Base-by-base conservation (phyloP, 192 early-diverging fungal genomes). In the Coemansia sp. region DNA sequence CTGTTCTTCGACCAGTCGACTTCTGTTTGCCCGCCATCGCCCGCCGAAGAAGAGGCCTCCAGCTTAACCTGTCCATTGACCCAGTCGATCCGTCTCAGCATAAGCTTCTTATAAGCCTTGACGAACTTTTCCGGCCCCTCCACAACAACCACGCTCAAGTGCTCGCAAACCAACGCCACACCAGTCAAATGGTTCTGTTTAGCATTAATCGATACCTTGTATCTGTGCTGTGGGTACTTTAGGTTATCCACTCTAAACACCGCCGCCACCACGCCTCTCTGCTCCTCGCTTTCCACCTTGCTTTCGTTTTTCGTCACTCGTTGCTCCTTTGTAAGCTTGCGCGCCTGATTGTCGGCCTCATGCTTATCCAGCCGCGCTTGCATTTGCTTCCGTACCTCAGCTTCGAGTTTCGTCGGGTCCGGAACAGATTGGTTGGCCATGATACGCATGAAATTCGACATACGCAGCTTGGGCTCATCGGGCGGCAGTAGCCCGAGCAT, bases 11-110 rank as follows among this genome's bases (percentile, higher is more conserved):
- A 83, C 19, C 84, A 64, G 31, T 74, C 82, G 14, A 68, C 17
- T n/a, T 38, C 58, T 15, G 32, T 63, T 32, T 81, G 44, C 11
- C 76, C 19, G 23, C 53, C 60, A 11, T 31, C 66, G 29, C 50
- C 42, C 8, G 55, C 25, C n/a, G 15, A 32, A 29, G 76, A 75
- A 3, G 84, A 87, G 4, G 38, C 72, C 4, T 77, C 86, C 29
- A 70, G 70, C 29, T 78, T 75, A 15, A 81, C 68, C 63, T 85
- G 85, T 21, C 62, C 60, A 58, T 74, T 66, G 17, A 68, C 82
- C 98, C 98, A 99, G 74, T 98, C 89, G 68, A 99, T 98, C 19
- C 98, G 87, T 31, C 93, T 77, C 12, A 98, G 85, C 98, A 99
- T 95, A 23, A 99, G 83, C 68, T 96, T 95, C 76, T 97, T 99